These are phyloP conservation scores for Cryptosporidium meleagridis DNA, from an alignment of 169 alveolate genomes.

Conservation along the genomic window DNA sequence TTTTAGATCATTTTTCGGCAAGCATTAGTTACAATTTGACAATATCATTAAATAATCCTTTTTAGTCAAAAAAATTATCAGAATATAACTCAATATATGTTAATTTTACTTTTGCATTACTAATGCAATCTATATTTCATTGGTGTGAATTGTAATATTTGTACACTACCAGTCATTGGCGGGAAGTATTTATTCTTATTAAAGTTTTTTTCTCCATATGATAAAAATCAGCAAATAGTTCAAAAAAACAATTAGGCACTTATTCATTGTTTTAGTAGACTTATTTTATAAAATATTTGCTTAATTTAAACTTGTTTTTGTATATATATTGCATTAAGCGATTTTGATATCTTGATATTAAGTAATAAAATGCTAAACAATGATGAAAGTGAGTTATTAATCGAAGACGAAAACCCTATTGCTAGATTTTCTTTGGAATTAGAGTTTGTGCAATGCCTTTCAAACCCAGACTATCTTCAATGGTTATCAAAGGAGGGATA, in stretches of 20 bases:
- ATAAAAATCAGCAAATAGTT: too few relatives aligned
- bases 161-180: not conserved
- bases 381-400: not conserved
- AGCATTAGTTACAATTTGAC: not conserved
- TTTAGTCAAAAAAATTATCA: not conserved
- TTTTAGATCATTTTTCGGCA: not conserved
- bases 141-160: not conserved
- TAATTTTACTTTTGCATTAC: not conserved
- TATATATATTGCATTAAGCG: not conserved
- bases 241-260: too few relatives aligned
- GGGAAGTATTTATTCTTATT: not conserved
- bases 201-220: too few relatives aligned
- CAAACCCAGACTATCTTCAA: constrained; percentile 73
- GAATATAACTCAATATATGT: not conserved
- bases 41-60: not conserved
- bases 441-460: constrained; percentile 73
- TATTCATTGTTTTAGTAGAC: not conserved
- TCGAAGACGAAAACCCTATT: constrained; percentile 12
- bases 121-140: not conserved
- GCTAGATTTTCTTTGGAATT: constrained; percentile 69
- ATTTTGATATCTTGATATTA: not conserved
- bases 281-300: not conserved
- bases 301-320: not conserved
- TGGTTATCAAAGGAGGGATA: constrained; percentile 71
- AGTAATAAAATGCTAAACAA: not conserved